Conservation (phyloP, 169 alveolate genomes). For the Theileria sp. region DNA sequence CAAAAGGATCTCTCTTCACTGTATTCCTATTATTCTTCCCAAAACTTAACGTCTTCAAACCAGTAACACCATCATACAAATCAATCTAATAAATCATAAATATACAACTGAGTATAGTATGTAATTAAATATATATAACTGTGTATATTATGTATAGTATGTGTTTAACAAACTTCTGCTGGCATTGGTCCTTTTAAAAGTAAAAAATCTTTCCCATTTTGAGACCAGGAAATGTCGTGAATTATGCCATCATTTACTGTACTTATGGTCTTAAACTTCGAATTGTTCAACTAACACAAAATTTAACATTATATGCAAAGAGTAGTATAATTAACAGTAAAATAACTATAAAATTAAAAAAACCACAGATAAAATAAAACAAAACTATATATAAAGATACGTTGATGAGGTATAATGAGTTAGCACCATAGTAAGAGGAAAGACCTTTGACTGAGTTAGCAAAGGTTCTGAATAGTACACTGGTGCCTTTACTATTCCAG, state of each 20-base stretch:
- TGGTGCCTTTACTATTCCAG: conserved; percentile 73
- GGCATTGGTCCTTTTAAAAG: conserved; percentile 74
- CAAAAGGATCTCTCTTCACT: conserved; percentile 75
- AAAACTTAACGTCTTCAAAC: conserved; percentile 62
- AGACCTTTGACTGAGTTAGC: conserved; percentile 72
- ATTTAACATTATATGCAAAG: neutral
- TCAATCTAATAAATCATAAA: conserved; percentile 24
- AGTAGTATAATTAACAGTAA: neutral
- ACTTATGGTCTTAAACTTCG: conserved; percentile 32
- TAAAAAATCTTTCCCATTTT: conserved; percentile 63
- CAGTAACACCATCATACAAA: conserved; percentile 67
- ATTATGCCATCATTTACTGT: conserved; percentile 67
- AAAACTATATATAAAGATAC: neutral
- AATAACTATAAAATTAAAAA: conserved; percentile 23
- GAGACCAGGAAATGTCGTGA: conserved; percentile 76
- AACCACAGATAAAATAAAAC: conserved; percentile 15
- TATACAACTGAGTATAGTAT: neutral
- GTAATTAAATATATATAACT: neutral
- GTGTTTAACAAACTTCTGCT: conserved; percentile 49
- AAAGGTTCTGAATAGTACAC: conserved; percentile 66
- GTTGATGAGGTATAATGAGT: conserved; percentile 65
- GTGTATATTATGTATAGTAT: neutral
- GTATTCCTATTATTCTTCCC: conserved; percentile 83
- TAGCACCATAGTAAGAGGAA: conserved; percentile 71
- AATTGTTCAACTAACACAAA: conserved; percentile 27